Evolutionary conservation across 2,329 filamentous ascomycete genomes (phyloP).

Genomic region (Raffaelea arxii): DNA sequence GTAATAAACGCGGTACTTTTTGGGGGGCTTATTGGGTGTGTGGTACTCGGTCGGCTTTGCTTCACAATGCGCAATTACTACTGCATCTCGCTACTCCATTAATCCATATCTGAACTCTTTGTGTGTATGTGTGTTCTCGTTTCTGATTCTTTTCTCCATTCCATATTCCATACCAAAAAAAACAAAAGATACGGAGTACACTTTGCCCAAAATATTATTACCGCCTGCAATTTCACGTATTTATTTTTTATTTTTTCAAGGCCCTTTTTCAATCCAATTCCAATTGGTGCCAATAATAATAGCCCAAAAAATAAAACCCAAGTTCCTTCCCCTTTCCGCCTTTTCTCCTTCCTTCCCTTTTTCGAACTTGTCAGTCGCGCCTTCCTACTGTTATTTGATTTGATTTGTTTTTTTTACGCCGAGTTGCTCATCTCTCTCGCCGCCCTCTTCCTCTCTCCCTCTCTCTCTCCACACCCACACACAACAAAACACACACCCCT

Average conservation of each 20-base stretch:
- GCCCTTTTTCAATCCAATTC: background rate
- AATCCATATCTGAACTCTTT: too few species aligned
- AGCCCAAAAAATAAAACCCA: too few species aligned
- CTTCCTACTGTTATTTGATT: background rate
- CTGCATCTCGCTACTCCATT: background rate
- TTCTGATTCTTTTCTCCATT: too few species aligned
- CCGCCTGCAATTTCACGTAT: background rate
- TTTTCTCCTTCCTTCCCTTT: background rate
- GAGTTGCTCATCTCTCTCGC: background rate
- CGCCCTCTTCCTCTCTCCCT: background rate
- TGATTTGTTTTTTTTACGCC: background rate
- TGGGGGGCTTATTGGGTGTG: too few species aligned
- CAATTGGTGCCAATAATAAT: background rate
- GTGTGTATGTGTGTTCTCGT: too few species aligned
- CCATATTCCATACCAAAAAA: too few species aligned
- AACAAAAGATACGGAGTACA: too few species aligned
- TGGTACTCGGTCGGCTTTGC: too few species aligned
- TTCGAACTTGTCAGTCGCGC: background rate
- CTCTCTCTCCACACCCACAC: background rate
- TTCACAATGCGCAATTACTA: too few species aligned
- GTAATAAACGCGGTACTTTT: too few species aligned
- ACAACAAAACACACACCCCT: too few species aligned
- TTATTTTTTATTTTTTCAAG: too few species aligned
- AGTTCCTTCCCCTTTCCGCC: background rate
- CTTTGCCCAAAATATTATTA: background rate